Percentiles rank a stretch among this genome's conserved stretches.
Evolutionary conservation across 345 rosid species (phyloP).

Genomic region (Boechera retrofracta): DNA sequence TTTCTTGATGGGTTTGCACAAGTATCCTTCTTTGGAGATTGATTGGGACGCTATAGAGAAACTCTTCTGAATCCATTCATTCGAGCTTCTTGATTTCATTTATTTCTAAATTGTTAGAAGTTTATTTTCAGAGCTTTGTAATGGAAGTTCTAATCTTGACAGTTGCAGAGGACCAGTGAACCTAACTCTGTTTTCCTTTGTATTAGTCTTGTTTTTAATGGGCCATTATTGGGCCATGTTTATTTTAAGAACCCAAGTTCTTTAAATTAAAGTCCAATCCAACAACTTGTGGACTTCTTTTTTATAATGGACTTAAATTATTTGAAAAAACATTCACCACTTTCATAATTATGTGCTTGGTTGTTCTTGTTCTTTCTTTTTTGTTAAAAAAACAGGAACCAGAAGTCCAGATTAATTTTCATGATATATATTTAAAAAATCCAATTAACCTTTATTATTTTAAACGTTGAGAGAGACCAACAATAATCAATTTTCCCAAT

Average conservation of each 20-base stretch:
- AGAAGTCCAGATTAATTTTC: neutral
- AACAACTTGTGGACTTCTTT: neutral
- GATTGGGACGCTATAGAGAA: constrained; percentile 75
- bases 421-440: neutral
- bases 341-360: constrained; percentile 12
- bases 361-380: neutral
- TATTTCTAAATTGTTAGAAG: constrained; percentile 2
- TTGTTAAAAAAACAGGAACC: neutral
- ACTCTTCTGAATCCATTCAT: constrained; percentile 46
- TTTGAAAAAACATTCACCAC: neutral
- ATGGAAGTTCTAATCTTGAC: constrained; percentile 50
- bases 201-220: neutral
- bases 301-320: neutral
- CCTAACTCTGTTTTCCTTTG: neutral
- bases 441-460: neutral
- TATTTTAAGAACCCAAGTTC: neutral
- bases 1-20: constrained; percentile 57
- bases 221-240: neutral
- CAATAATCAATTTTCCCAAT: neutral
- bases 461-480: neutral
- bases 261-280: neutral
- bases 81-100: neutral
- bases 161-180: constrained; percentile 48
- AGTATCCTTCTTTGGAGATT: constrained; percentile 79
- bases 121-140: constrained; percentile 45